A percentile compares a stretch with the other conserved stretches of the same genome.
phyloP scores from a whole-genome alignment of 1,284 basidiomycete genomes.

The Malassezia caprae region DNA sequence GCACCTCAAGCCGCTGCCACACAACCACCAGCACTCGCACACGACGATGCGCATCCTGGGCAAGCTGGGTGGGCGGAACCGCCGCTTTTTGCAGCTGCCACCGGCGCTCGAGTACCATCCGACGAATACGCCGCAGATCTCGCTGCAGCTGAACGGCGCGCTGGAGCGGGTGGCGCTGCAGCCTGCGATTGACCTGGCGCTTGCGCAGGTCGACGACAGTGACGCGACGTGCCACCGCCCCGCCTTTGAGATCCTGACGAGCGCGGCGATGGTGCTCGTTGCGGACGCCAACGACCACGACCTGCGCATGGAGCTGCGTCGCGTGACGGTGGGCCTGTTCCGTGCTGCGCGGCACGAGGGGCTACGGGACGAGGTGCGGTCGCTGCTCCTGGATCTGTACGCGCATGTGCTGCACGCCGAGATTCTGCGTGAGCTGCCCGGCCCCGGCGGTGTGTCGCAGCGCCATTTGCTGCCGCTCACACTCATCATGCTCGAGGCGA shows the following conservation, averaged over 20 bases:
- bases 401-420: constrained; percentile 57
- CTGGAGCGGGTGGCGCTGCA: constrained; percentile 61
- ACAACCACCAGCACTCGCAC: constrained; percentile 82
- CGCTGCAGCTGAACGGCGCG: constrained; percentile 26
- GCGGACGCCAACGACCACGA: constrained; percentile 52
- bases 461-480: constrained; percentile 55
- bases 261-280: constrained; percentile 51
- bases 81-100: constrained; percentile 66
- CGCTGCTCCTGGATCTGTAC: constrained; percentile 61
- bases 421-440: constrained; percentile 49
- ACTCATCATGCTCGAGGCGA: constrained; percentile 36
- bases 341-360: constrained; percentile 66
- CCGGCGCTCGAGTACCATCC: constrained; percentile 61
- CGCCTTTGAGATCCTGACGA: constrained; percentile 68
- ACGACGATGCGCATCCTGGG: constrained; percentile 93
- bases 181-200: constrained; percentile 64
- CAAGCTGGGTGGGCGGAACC: constrained; percentile 89
- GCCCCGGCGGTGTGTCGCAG: constrained; percentile 51
- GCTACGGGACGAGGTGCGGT: constrained; percentile 60
- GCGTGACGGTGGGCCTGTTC: constrained; percentile 62
- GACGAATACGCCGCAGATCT: constrained; percentile 22
- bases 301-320: constrained; percentile 63
- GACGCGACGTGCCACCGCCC: constrained; percentile 60
- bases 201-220: constrained; percentile 58
- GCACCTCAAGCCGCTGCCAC: constrained; percentile 72